These are phyloP conservation scores for Syzygium aromaticum DNA, from an alignment of 345 rosid genomes.

Conservation along the genomic window DNA sequence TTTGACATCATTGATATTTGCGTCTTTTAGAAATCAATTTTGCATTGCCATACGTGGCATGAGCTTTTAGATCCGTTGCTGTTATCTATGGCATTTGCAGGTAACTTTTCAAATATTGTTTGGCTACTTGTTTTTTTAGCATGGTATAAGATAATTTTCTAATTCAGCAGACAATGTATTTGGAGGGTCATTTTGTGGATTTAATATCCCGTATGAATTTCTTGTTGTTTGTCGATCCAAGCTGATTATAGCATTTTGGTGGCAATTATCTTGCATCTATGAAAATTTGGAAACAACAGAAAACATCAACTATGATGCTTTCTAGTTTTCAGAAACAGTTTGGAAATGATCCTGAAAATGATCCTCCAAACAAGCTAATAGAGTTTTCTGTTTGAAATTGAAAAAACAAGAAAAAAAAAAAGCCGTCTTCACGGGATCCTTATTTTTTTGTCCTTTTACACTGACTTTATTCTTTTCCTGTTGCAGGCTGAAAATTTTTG, in stretches of 20 bases:
- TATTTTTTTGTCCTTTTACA: background rate
- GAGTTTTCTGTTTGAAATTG: background rate
- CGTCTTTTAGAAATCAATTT: background rate
- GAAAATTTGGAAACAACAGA: background rate
- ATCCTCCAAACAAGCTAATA: background rate
- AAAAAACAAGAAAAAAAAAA: background rate
- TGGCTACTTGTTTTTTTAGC: background rate
- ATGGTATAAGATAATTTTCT: background rate
- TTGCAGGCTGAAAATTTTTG: conserved; percentile 79
- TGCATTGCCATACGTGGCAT: background rate
- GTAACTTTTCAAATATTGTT: background rate
- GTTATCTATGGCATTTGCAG: background rate
- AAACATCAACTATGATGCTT: background rate
- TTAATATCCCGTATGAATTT: background rate
- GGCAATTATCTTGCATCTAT: background rate
- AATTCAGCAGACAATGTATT: background rate
- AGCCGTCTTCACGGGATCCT: background rate
- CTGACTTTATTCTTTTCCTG: background rate
- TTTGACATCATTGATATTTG: background rate
- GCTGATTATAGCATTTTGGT: background rate
- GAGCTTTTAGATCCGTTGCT: background rate
- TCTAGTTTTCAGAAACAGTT: background rate
- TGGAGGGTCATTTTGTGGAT: background rate
- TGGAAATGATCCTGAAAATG: background rate
- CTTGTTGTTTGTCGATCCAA: background rate